Conservation (phyloP, 129 eudicot genomes). For the Mikania micrantha region DNA sequence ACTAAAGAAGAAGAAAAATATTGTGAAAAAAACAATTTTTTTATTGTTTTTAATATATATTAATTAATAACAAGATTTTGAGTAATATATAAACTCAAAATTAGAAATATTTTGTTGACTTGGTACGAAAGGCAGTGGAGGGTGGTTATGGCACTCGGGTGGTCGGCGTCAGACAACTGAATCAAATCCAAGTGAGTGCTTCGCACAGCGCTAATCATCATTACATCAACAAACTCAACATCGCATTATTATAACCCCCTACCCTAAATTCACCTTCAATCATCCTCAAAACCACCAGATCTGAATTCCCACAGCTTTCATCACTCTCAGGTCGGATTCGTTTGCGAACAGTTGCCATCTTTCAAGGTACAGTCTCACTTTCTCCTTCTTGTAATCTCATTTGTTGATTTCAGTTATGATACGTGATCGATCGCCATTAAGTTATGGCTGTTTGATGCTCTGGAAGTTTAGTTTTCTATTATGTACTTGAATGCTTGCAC, state of each 20-base stretch:
- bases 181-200: slow-evolving; percentile 18
- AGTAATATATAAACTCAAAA: not conserved
- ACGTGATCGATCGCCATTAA: not conserved
- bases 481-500: not conserved
- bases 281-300: slow-evolving; percentile 20
- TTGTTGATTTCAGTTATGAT: not conserved
- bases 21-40: too few species aligned
- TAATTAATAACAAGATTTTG: too few species aligned
- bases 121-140: slow-evolving; percentile 4
- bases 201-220: slow-evolving; percentile 26
- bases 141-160: slow-evolving; percentile 17
- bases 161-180: slow-evolving; percentile 25
- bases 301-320: slow-evolving; percentile 14
- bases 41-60: too few species aligned
- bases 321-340: not conserved
- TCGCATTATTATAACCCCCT: not conserved
- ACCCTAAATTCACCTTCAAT: not conserved
- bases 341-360: not conserved
- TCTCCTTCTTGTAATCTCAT: not conserved
- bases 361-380: slow-evolving; percentile 13
- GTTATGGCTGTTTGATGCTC: not conserved
- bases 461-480: not conserved
- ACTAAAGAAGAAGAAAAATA: too few species aligned
- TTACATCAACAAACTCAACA: slow-evolving; percentile 24
- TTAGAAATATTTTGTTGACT: slow-evolving; percentile 21